Evolutionary conservation across 352 stramenopile species (phyloP).

Genomic region (Phytopythium helicoides): DNA sequence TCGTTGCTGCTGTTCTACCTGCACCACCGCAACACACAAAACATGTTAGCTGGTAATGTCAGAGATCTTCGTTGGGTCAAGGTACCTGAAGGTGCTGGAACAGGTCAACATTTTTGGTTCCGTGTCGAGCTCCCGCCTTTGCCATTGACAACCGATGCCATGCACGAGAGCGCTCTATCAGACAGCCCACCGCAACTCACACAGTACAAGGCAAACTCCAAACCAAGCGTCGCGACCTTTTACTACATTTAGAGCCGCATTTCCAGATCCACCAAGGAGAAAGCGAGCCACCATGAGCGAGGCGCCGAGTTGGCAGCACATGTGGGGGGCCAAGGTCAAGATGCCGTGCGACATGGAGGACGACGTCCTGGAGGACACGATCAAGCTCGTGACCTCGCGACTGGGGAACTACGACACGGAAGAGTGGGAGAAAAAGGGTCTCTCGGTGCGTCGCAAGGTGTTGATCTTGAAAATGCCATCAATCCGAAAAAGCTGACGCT

Average conservation of each 20-base stretch:
- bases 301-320: slow-evolving; percentile 81
- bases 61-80: too few species aligned
- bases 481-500: neutral
- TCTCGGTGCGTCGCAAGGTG: slow-evolving; percentile 40
- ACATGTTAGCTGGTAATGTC: neutral
- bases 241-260: neutral
- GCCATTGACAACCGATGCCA: neutral
- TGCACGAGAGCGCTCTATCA: too few species aligned
- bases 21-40: neutral
- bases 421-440: slow-evolving; percentile 80
- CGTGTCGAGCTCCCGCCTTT: neutral
- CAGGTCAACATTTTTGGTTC: neutral
- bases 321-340: slow-evolving; percentile 86
- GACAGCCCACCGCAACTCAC: too few species aligned
- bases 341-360: slow-evolving; percentile 90
- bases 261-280: neutral
- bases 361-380: slow-evolving; percentile 83
- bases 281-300: slow-evolving; percentile 46
- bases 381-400: slow-evolving; percentile 67
- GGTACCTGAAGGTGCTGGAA: slow-evolving; percentile 23
- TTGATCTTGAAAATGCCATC: too few species aligned
- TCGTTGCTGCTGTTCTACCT: slow-evolving; percentile 51
- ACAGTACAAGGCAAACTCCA: too few species aligned
- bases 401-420: slow-evolving; percentile 74
- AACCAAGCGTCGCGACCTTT: slow-evolving; percentile 5